Evolutionary conservation across 2,329 filamentous ascomycete genomes (phyloP).

Genomic region (Xylaria digitata): DNA sequence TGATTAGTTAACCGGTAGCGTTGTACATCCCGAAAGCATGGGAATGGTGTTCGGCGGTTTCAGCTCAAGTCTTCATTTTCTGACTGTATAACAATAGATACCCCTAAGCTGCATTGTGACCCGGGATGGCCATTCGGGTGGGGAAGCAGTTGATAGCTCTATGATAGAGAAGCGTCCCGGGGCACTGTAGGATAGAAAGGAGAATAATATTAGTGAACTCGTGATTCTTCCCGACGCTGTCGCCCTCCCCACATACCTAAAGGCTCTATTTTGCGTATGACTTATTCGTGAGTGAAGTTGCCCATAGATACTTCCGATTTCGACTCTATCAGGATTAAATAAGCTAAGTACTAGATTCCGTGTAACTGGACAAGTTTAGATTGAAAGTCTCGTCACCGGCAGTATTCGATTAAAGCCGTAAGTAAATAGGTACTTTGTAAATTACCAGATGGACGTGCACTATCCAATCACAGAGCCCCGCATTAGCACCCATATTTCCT

Average conservation of each 20-base stretch:
- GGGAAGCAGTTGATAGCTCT: conserved; percentile 8
- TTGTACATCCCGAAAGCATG: conserved; percentile 25
- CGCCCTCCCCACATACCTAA: not conserved
- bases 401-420: not conserved
- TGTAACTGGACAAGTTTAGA: no score
- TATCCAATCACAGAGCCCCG: conserved; percentile 21
- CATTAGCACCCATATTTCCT: conserved; percentile 11
- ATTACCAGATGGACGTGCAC: conserved; percentile 6
- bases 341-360: no score
- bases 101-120: conserved; percentile 19
- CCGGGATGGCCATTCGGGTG: conserved; percentile 1
- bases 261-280: not conserved
- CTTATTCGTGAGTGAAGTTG: no score
- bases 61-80: conserved; percentile 24
- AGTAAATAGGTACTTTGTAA: conserved; percentile 2
- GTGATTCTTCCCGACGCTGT: not conserved
- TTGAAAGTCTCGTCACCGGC: no score
- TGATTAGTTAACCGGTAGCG: conserved; percentile 3
- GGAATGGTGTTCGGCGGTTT: conserved; percentile 41
- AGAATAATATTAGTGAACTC: not conserved
- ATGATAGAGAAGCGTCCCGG: not conserved
- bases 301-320: not conserved
- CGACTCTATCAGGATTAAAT: not conserved
- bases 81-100: conserved; percentile 35
- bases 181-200: conserved; percentile 3